Conservation (phyloP, 2,329 filamentous ascomycete species). For the Calonectria pauciramosa region DNA sequence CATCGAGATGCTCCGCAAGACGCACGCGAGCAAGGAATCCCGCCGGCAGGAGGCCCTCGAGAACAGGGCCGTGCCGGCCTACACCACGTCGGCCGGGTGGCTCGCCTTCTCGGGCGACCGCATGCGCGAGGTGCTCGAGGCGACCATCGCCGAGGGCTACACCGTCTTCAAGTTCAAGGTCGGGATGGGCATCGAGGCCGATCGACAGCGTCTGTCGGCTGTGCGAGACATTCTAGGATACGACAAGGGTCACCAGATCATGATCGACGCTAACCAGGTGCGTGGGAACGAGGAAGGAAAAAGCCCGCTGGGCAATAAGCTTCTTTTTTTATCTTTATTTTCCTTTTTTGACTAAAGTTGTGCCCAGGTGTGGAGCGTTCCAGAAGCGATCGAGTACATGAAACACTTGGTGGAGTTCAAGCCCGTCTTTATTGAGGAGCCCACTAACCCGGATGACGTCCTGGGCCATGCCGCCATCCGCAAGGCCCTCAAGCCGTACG, state of each 20-base stretch:
- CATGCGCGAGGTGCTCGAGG: slow-evolving; percentile 80
- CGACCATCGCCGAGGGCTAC: slow-evolving; percentile 84
- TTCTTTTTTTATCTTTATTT: neutral
- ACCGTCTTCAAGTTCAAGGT: slow-evolving; percentile 93
- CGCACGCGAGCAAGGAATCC: slow-evolving; percentile 76
- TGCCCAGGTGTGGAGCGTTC: slow-evolving; percentile 81
- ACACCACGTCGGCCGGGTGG: slow-evolving; percentile 93
- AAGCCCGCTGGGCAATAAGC: neutral
- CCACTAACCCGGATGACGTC: slow-evolving; percentile 90
- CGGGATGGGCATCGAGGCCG: slow-evolving; percentile 78
- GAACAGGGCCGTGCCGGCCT: slow-evolving; percentile 85
- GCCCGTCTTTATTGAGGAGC: slow-evolving; percentile 96
- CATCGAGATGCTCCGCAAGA: slow-evolving; percentile 75
- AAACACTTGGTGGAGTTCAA: slow-evolving; percentile 83
- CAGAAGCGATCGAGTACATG: slow-evolving; percentile 91
- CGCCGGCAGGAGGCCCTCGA: slow-evolving; percentile 80
- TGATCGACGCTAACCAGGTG: slow-evolving; percentile 90
- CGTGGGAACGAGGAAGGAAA: neutral
- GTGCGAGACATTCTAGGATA: slow-evolving; percentile 85
- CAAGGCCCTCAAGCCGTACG: slow-evolving; percentile 80
- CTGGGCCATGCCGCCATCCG: slow-evolving; percentile 88
- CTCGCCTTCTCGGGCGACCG: slow-evolving; percentile 91
- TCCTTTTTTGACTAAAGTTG: neutral
- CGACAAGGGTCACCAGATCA: slow-evolving; percentile 85
- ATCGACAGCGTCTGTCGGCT: slow-evolving; percentile 78